Base-by-base conservation (phyloP, 139 green algal species). In the Chlorella sorokiniana region DNA sequence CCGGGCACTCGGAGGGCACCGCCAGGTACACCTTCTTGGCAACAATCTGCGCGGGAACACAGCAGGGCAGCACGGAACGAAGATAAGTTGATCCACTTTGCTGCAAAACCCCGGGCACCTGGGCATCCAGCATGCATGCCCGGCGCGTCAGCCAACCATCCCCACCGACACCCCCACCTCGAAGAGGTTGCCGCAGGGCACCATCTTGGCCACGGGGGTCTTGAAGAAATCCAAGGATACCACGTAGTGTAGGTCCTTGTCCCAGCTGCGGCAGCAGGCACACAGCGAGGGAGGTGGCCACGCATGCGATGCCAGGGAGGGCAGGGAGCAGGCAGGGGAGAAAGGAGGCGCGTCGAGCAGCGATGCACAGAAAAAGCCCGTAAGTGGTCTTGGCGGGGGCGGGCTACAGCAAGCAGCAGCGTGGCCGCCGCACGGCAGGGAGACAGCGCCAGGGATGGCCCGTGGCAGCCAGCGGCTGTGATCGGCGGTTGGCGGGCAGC, bases 101-200 rank as follows among this genome's bases (percentile, higher is more conserved):
- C 63, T 44, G 33, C 9, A 59, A 59, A 59, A 59, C 33, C 33
- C 33, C 63, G 20, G 51, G 42, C n/a, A n/a, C n/a, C n/a, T n/a
- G n/a, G n/a, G n/a, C n/a, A n/a, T n/a, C n/a, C n/a, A n/a, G n/a
- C n/a, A n/a, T n/a, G n/a, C n/a, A n/a, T n/a, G n/a, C n/a, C n/a
- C 48, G 14, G 48, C 48, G 16, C 14, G 16, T 25, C 48, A 56
- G 48, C 16, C 48, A 56, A 56, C 16, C n/a, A n/a, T n/a, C n/a
- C n/a, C n/a, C n/a, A n/a, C n/a, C n/a, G n/a, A n/a, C n/a, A n/a
- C n/a, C n/a, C 95, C 41, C 22, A 97, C 79, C 90, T 99, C 96
- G 81, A 99, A 97, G 83, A 95, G 90, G 84, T 98, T 98, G 70
- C 94, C 96, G 78, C 96, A 98, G 40, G 85, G 83, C 37, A 96